Conservation (phyloP, 441 rosid genomes). For the Brassica balearica region DNA sequence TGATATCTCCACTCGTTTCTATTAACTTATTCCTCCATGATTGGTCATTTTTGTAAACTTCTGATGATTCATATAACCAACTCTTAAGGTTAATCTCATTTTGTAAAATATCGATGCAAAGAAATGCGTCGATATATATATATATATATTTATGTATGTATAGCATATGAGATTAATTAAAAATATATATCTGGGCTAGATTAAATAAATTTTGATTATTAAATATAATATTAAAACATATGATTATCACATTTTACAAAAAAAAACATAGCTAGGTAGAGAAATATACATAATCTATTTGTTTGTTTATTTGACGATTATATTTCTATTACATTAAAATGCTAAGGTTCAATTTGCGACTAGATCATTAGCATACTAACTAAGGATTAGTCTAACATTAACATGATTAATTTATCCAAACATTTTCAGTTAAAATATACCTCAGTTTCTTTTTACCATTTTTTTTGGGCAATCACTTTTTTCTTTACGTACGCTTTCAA, state of each 20-base stretch:
- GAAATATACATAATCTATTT: not conserved
- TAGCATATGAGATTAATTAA: no score
- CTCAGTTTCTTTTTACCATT: not conserved
- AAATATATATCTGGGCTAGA: no score
- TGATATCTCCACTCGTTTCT: not conserved
- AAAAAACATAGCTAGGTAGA: not conserved
- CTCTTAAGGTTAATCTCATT: not conserved
- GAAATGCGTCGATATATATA: not conserved
- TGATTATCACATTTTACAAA: constrained; percentile 2
- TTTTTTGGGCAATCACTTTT: not conserved
- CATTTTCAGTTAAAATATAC: not conserved
- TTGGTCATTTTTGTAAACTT: not conserved
- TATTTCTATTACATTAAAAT: not conserved
- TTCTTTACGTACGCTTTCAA: not conserved
- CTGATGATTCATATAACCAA: not conserved
- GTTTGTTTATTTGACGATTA: not conserved
- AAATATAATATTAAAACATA: not conserved
- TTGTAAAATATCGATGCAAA: not conserved
- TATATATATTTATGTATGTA: no score
- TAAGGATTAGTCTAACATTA: not conserved
- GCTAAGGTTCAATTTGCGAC: not conserved
- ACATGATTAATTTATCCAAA: not conserved
- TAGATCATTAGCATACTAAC: not conserved
- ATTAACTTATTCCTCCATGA: not conserved
- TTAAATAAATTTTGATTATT: no score